Conservation (phyloP, 2,329 filamentous ascomycete species). For the Aureobasidium pullulans region DNA sequence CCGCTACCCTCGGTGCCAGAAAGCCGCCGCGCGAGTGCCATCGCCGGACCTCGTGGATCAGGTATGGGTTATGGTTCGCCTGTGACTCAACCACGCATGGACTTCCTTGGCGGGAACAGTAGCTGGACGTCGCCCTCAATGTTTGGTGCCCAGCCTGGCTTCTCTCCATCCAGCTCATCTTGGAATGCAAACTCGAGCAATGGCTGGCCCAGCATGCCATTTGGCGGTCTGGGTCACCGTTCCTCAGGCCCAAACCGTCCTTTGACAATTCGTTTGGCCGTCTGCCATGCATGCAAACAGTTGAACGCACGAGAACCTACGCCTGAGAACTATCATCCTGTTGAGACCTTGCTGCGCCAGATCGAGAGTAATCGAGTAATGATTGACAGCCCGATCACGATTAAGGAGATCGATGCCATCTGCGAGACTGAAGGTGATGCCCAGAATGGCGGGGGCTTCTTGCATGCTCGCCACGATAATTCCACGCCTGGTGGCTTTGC, state of each 20-base stretch:
- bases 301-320: conserved; percentile 35
- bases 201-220: conserved; percentile 40
- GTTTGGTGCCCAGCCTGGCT: conserved; percentile 30
- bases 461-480: conserved; percentile 55
- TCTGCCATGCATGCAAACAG: conserved; percentile 70
- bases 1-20: conserved; percentile 46
- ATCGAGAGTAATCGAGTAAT: conserved; percentile 55
- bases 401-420: conserved; percentile 68
- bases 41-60: conserved; percentile 10
- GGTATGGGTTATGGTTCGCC: conserved; percentile 24
- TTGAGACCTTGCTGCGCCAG: conserved; percentile 55
- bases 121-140: conserved; percentile 37
- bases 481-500: conserved; percentile 25
- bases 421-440: conserved; percentile 85
- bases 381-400: conserved; percentile 49
- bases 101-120: conserved; percentile 30
- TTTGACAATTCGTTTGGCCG: conserved; percentile 61
- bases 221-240: conserved; percentile 45
- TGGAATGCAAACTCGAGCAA: conserved; percentile 34
- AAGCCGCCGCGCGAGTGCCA: conserved; percentile 27
- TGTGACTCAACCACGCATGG: conserved; percentile 25
- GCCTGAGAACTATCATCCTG: conserved; percentile 60
- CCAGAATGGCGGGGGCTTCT: conserved; percentile 84
- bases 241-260: conserved; percentile 40
- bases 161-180: conserved; percentile 23